Evolutionary conservation across 1,139 yeast genomes (phyloP).

Genomic region (Petasospora fabianii): DNA sequence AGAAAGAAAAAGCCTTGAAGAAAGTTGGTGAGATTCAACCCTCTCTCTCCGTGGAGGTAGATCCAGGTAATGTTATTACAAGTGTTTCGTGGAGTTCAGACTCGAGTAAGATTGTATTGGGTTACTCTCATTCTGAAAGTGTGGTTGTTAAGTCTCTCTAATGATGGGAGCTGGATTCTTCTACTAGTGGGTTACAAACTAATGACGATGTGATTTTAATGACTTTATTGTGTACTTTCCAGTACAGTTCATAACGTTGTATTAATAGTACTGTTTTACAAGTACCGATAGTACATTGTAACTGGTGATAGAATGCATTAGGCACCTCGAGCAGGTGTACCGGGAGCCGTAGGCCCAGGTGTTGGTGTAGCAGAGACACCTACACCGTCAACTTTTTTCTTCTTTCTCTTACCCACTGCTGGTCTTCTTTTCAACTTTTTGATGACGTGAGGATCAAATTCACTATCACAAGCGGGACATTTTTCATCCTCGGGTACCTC

Average conservation of each 20-base stretch:
- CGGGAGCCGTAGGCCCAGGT: not conserved
- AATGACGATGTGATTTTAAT: not conserved
- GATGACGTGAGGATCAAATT: slow-evolving; percentile 56
- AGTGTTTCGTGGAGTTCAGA: slow-evolving; percentile 37
- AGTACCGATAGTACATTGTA: too few species aligned
- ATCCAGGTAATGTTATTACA: slow-evolving; percentile 18
- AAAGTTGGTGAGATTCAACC: slow-evolving; percentile 28
- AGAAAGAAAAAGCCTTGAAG: slow-evolving; percentile 16
- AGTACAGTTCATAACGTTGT: too few species aligned
- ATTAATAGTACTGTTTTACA: too few species aligned
- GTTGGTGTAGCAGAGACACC: not conserved
- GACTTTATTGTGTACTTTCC: too few species aligned
- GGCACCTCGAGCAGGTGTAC: not conserved
- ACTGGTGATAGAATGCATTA: too few species aligned
- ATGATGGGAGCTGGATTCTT: too few species aligned
- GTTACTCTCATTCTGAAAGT: slow-evolving; percentile 43
- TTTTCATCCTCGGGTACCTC: slow-evolving; percentile 48
- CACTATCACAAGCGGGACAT: slow-evolving; percentile 69
- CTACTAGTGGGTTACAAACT: not conserved
- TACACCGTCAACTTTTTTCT: slow-evolving; percentile 21
- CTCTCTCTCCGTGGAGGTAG: slow-evolving; percentile 13
- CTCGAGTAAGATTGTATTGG: slow-evolving; percentile 36
- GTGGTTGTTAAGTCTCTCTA: slow-evolving; percentile 24
- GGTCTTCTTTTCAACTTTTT: slow-evolving; percentile 53
- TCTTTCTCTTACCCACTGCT: slow-evolving; percentile 40